These are phyloP conservation scores for Calonectria pauciramosa DNA, from an alignment of 2,329 filamentous ascomycete species.

Conservation along the genomic window DNA sequence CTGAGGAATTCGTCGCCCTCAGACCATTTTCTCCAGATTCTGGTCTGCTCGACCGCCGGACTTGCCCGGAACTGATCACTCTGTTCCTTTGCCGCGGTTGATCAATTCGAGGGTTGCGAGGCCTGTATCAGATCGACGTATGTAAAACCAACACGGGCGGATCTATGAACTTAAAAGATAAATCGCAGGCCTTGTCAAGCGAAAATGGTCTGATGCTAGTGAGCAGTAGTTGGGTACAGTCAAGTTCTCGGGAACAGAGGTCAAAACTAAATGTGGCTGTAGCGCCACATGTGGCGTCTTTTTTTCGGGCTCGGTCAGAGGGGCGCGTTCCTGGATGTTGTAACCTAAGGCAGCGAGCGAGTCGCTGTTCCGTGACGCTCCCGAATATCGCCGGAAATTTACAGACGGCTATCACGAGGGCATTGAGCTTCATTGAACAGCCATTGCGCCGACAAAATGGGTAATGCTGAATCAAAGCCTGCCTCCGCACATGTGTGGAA, in stretches of 20 bases:
- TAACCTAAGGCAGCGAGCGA: slow-evolving; percentile 51
- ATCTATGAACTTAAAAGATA: slow-evolving; percentile 14
- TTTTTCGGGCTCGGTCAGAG: slow-evolving; percentile 1
- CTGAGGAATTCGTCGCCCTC: slow-evolving; percentile 9
- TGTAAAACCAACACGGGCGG: slow-evolving; percentile 2
- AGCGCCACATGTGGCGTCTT: slow-evolving; percentile 37
- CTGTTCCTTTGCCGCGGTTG: background rate
- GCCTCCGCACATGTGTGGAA: slow-evolving; percentile 64
- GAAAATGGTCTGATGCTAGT: slow-evolving; percentile 24
- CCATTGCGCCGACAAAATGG: slow-evolving; percentile 64
- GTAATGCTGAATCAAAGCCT: slow-evolving; percentile 69
- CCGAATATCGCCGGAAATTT: slow-evolving; percentile 54
- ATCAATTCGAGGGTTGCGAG: slow-evolving; percentile 8
- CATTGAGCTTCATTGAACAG: slow-evolving; percentile 47
- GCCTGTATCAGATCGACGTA: slow-evolving; percentile 8
- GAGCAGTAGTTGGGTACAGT: background rate
- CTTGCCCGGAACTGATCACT: slow-evolving; percentile 23
- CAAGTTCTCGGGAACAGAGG: background rate
- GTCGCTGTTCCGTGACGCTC: slow-evolving; percentile 47
- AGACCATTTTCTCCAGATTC: slow-evolving; percentile 21
- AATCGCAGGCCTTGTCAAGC: background rate
- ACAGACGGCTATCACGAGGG: slow-evolving; percentile 48
- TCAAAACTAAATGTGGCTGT: background rate
- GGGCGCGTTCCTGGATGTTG: background rate
- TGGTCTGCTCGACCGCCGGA: slow-evolving; percentile 22